Evolutionary conservation across 2,329 filamentous ascomycete species (phyloP).

Genomic region (Ceratocystis variospora): DNA sequence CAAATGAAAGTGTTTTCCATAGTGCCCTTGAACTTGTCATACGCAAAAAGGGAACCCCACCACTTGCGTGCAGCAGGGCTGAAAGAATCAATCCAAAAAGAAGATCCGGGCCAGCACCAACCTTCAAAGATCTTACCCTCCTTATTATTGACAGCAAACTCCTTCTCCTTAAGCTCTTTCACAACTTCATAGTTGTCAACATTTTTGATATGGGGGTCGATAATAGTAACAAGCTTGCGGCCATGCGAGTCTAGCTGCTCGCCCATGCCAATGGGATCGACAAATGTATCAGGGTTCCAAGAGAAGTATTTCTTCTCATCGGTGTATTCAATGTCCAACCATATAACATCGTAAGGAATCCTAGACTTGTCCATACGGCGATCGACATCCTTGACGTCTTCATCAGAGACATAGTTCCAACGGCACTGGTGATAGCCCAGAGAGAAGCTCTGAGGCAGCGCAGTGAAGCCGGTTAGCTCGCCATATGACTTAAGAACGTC

Average conservation of each 20-base stretch:
- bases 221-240: slow-evolving; percentile 83
- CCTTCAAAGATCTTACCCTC: slow-evolving; percentile 80
- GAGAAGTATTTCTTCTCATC: slow-evolving; percentile 98
- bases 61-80: slow-evolving; percentile 82
- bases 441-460: slow-evolving; percentile 82
- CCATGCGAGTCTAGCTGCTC: slow-evolving; percentile 73
- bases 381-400: slow-evolving; percentile 93
- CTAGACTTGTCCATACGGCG: slow-evolving; percentile 88
- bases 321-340: slow-evolving; percentile 96
- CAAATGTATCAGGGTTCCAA: slow-evolving; percentile 82
- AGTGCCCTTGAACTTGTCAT: slow-evolving; percentile 74
- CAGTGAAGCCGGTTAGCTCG: slow-evolving; percentile 81
- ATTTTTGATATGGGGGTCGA: slow-evolving; percentile 97
- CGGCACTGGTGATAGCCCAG: slow-evolving; percentile 94
- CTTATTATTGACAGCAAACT: slow-evolving; percentile 78
- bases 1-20: slow-evolving; percentile 82
- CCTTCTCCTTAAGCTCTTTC: slow-evolving; percentile 70
- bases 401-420: slow-evolving; percentile 97
- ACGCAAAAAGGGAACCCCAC: slow-evolving; percentile 85
- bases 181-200: slow-evolving; percentile 61
- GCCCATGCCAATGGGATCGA: slow-evolving; percentile 74
- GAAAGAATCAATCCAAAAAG: slow-evolving; percentile 92
- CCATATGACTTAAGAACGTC: slow-evolving; percentile 72
- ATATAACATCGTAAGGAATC: slow-evolving; percentile 97
- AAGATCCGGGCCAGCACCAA: slow-evolving; percentile 97